phyloP scores from a whole-genome alignment of 2,329 filamentous ascomycete genomes.

The Bipolaris bicolor region DNA sequence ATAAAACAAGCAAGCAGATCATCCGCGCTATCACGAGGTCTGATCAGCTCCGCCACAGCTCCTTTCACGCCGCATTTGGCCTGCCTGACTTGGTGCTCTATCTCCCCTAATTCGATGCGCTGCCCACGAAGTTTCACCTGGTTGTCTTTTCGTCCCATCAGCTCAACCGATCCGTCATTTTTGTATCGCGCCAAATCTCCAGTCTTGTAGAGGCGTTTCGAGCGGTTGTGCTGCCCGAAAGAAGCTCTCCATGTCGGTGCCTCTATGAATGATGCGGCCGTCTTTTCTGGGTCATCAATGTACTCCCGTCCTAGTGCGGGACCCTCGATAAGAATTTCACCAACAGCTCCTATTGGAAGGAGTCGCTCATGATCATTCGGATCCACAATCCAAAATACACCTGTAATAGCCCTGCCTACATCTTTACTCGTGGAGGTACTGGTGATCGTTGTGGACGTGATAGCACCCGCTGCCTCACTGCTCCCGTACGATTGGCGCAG shows the following conservation, averaged over 20 bases:
- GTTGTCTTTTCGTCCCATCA: slow-evolving; percentile 21
- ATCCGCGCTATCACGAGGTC: background rate
- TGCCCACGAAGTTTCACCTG: slow-evolving; percentile 27
- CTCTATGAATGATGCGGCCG: background rate
- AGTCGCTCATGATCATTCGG: slow-evolving; percentile 24
- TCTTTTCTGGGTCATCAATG: slow-evolving; percentile 16
- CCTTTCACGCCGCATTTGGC: background rate
- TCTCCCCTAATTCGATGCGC: slow-evolving; percentile 25
- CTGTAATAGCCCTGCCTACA: slow-evolving; percentile 17
- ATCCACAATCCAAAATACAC: slow-evolving; percentile 35
- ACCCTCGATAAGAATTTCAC: slow-evolving; percentile 63
- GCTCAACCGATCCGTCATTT: slow-evolving; percentile 11
- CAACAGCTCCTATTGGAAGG: slow-evolving; percentile 19
- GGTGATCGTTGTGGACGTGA: background rate
- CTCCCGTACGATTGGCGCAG: too few relatives aligned
- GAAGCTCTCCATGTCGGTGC: too few relatives aligned
- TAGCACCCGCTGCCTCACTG: too few relatives aligned
- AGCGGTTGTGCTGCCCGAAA: too few relatives aligned
- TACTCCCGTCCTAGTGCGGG: slow-evolving; percentile 49
- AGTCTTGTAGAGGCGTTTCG: slow-evolving; percentile 10
- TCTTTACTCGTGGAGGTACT: background rate
- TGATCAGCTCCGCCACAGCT: background rate
- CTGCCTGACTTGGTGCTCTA: slow-evolving; percentile 5
- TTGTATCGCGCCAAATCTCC: slow-evolving; percentile 15
- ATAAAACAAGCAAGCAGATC: too few relatives aligned